Evolutionary conservation across 2,329 filamentous ascomycete species (phyloP).

Genomic region (Xylariaceae sp.): DNA sequence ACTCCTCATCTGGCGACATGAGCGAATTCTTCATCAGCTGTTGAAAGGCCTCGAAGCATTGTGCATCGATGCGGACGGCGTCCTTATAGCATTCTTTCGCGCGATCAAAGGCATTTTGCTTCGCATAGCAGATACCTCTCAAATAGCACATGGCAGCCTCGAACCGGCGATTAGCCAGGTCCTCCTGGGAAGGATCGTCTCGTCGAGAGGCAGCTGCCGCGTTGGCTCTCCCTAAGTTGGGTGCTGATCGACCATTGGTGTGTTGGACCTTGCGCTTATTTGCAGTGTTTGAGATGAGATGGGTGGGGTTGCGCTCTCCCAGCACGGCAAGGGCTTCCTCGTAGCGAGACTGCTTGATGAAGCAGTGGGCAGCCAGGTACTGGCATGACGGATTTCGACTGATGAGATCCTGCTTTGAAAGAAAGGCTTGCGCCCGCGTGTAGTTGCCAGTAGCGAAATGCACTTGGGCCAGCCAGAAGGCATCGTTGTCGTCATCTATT

Average conservation of each 20-base stretch:
- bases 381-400: conserved; percentile 78
- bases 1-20: conserved; percentile 84
- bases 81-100: conserved; percentile 99
- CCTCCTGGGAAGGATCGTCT: conserved; percentile 51
- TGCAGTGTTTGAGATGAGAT: conserved; percentile 66
- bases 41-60: conserved; percentile 97
- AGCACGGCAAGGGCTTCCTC: conserved; percentile 84
- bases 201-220: conserved; percentile 23
- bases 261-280: conserved; percentile 71
- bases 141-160: conserved; percentile 98
- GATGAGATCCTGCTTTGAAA: conserved; percentile 79
- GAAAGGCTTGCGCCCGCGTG: conserved; percentile 80
- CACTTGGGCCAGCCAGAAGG: conserved; percentile 96
- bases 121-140: conserved; percentile 88
- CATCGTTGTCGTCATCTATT: conserved; percentile 85
- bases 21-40: conserved; percentile 96
- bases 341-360: conserved; percentile 86
- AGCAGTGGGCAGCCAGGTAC: conserved; percentile 90
- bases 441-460: conserved; percentile 96
- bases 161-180: conserved; percentile 72
- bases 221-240: conserved; percentile 19
- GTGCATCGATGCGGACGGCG: conserved; percentile 91
- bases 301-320: conserved; percentile 89
- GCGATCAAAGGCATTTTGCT: conserved; percentile 94
- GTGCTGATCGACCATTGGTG: conserved; percentile 32